Percentiles rank a stretch among this genome's conserved stretches.
Evolutionary conservation across 2,329 filamentous ascomycete genomes (phyloP).

Genomic region (Pseudofabraea citricarpa): DNA sequence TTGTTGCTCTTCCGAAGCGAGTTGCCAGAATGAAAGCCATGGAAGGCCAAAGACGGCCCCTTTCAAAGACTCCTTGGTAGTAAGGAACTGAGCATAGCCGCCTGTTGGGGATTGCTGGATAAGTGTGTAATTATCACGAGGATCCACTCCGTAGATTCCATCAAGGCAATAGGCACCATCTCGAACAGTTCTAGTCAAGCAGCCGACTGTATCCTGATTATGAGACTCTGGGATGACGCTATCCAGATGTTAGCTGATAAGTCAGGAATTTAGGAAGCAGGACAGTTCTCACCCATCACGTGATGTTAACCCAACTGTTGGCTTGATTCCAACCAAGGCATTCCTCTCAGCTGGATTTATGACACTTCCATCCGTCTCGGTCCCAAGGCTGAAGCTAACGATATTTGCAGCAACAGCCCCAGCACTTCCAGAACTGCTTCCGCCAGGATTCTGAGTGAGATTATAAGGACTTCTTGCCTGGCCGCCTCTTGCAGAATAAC

Average conservation of each 20-base stretch:
- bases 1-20: slow-evolving; percentile 52
- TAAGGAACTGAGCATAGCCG: slow-evolving; percentile 52
- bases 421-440: slow-evolving; percentile 63
- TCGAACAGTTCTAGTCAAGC: slow-evolving; percentile 62
- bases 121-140: slow-evolving; percentile 60
- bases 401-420: slow-evolving; percentile 60
- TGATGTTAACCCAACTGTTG: slow-evolving; percentile 69
- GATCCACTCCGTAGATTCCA: slow-evolving; percentile 61
- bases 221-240: slow-evolving; percentile 61
- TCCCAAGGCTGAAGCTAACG: slow-evolving; percentile 62
- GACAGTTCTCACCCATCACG: slow-evolving; percentile 38
- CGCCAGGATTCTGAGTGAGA: slow-evolving; percentile 62
- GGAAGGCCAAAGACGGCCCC: slow-evolving; percentile 66
- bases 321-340: slow-evolving; percentile 68
- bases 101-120: slow-evolving; percentile 48
- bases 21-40: slow-evolving; percentile 66
- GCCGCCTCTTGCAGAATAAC: slow-evolving; percentile 60
- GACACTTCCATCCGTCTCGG: slow-evolving; percentile 69
- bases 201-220: slow-evolving; percentile 66
- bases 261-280: slow-evolving; percentile 34
- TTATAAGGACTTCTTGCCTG: slow-evolving; percentile 65
- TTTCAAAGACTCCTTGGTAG: slow-evolving; percentile 46
- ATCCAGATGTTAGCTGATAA: slow-evolving; percentile 45
- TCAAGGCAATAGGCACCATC: slow-evolving; percentile 65
- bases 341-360: slow-evolving; percentile 70